Evolutionary conservation across 2,329 filamentous ascomycete species (phyloP).

Genomic region (Sporothrix variecibatus): DNA sequence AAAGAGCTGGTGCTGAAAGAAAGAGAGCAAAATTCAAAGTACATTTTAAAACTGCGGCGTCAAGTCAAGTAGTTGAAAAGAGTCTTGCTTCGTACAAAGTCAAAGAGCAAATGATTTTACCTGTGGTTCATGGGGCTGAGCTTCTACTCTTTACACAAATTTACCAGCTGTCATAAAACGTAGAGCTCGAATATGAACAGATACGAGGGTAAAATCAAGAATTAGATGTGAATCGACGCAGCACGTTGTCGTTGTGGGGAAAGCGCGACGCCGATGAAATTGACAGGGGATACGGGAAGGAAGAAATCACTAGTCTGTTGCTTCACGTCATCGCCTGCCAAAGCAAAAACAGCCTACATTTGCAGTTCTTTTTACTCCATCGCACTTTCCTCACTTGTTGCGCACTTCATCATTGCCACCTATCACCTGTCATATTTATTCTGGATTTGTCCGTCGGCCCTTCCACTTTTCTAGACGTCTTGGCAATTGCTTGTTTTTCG

Average conservation of each 20-base stretch:
- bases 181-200: background rate
- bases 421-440: slow-evolving; percentile 11
- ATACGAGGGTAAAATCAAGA: background rate
- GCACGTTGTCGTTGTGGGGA: background rate
- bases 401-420: background rate
- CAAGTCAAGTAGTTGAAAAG: background rate
- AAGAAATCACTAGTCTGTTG: background rate
- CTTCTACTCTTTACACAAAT: background rate
- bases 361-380: background rate
- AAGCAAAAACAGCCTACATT: background rate
- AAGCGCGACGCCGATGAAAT: background rate
- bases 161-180: background rate
- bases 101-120: background rate
- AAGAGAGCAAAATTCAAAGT: background rate
- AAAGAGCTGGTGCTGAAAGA: background rate
- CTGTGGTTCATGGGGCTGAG: background rate
- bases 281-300: background rate
- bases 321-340: slow-evolving; percentile 16
- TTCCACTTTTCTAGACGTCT: slow-evolving; percentile 10
- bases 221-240: background rate
- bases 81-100: background rate
- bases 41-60: background rate
- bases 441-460: background rate
- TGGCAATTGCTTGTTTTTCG: slow-evolving; percentile 16
- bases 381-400: slow-evolving; percentile 1